phyloP scores from a whole-genome alignment of 2,329 filamentous ascomycete genomes.

The Clonostachys sp. region DNA sequence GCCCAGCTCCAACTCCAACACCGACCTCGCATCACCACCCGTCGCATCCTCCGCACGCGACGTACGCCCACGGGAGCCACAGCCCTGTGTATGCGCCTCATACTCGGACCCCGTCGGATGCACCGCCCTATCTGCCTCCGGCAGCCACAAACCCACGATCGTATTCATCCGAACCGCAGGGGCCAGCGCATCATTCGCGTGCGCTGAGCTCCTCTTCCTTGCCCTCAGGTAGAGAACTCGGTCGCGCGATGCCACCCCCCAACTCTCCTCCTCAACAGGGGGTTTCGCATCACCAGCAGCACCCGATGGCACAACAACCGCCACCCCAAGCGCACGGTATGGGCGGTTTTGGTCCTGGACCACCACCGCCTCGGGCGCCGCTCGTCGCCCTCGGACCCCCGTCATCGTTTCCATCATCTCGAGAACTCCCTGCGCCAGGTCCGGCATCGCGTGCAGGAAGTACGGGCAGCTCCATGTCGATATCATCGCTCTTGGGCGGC shows the following conservation, averaged over 20 bases:
- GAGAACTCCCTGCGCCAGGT: conserved; percentile 47
- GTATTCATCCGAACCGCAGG: conserved; percentile 4
- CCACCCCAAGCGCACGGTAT: conserved; percentile 22
- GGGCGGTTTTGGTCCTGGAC: conserved; percentile 34
- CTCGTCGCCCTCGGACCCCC: conserved; percentile 35
- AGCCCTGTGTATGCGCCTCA: too few relatives aligned
- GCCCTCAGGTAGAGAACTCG: conserved; percentile 20
- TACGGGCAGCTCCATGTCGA: conserved; percentile 54
- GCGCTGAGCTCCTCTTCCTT: conserved; percentile 34
- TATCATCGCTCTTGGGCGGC: conserved; percentile 55
- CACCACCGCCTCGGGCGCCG: conserved; percentile 40
- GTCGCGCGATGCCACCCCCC: conserved; percentile 40
- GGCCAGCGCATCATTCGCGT: conserved; percentile 5
- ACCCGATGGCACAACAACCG: conserved; percentile 16
- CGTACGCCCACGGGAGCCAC: too few relatives aligned
- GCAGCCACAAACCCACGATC: too few relatives aligned
- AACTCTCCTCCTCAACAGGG: conserved; percentile 35
- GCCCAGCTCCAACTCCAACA: too few relatives aligned
- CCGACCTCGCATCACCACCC: too few relatives aligned
- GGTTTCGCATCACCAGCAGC: conserved; percentile 19
- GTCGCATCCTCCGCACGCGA: too few relatives aligned
- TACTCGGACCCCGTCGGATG: too few relatives aligned
- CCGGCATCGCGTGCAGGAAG: conserved; percentile 40
- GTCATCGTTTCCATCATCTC: conserved; percentile 36
- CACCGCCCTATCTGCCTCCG: too few relatives aligned